These are phyloP conservation scores for Helicocarpus griseus DNA, from an alignment of 2,329 filamentous ascomycete species.

Conservation along the genomic window DNA sequence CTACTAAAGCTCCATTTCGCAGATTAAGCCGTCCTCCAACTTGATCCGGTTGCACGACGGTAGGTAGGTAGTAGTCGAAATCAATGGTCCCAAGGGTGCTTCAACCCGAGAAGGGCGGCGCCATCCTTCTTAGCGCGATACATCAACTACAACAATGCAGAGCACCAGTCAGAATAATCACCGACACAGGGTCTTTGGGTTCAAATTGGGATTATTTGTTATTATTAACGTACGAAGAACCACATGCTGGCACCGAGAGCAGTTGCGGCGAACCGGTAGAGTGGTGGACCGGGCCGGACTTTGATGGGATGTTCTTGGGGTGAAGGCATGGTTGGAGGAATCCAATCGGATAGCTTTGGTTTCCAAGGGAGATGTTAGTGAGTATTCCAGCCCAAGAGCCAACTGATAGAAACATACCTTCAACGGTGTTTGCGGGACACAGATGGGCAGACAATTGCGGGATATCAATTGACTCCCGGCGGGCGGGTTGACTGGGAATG, in stretches of 20 bases:
- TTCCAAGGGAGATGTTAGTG: neutral
- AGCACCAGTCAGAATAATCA: neutral
- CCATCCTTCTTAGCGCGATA: conserved; percentile 96
- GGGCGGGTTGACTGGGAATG: neutral
- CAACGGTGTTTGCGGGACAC: neutral
- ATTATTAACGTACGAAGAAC: conserved; percentile 71
- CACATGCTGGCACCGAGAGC: conserved; percentile 93
- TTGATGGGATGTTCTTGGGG: conserved; percentile 38
- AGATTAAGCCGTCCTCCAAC: neutral
- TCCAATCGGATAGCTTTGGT: neutral
- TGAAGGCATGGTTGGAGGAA: conserved; percentile 25
- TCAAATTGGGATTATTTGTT: neutral
- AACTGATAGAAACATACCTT: neutral
- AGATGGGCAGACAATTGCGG: neutral
- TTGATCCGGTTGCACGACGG: neutral
- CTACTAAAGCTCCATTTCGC: neutral
- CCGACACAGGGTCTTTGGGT: conserved; percentile 14
- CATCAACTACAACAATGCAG: conserved; percentile 56
- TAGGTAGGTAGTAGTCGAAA: neutral
- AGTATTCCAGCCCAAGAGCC: neutral
- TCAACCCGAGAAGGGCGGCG: conserved; percentile 81
- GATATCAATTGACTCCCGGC: neutral
- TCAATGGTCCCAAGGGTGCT: conserved; percentile 94
- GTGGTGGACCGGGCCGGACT: conserved; percentile 51
- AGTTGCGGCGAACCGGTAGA: conserved; percentile 81